Evolutionary conservation across 306 rosid genomes (phyloP).

Genomic region (Glycine latifolia): DNA sequence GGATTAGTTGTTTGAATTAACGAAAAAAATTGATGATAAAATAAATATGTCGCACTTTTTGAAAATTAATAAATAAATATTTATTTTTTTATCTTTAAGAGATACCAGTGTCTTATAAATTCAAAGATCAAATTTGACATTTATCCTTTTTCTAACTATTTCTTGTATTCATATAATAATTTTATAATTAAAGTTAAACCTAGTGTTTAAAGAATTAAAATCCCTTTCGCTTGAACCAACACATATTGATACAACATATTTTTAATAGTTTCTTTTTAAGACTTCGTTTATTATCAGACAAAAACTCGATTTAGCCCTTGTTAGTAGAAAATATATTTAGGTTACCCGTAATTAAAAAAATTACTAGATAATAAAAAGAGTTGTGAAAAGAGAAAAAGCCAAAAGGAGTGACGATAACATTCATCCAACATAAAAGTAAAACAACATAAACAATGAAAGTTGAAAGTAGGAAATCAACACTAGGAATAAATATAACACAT

Average conservation of each 20-base stretch:
- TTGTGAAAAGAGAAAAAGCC: background rate
- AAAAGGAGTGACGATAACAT: background rate
- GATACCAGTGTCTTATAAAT: too few relatives aligned
- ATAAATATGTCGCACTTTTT: too few relatives aligned
- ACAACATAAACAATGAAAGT: background rate
- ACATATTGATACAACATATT: background rate
- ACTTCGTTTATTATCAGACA: background rate
- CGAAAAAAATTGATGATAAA: too few relatives aligned
- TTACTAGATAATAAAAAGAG: background rate
- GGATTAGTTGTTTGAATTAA: too few relatives aligned
- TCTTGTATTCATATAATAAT: too few relatives aligned
- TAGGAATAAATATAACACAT: background rate
- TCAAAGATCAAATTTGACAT: too few relatives aligned
- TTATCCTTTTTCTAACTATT: too few relatives aligned
- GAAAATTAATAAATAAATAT: too few relatives aligned
- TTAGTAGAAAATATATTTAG: background rate
- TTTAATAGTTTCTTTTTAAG: background rate
- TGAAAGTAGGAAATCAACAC: constrained; percentile 12
- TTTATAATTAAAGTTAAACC: too few relatives aligned
- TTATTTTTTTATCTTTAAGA: too few relatives aligned
- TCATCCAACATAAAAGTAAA: background rate
- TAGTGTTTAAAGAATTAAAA: too few relatives aligned
- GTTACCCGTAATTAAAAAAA: background rate
- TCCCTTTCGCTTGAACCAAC: background rate
- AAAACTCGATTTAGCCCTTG: background rate